A percentile compares a stretch with the other conserved stretches of the same genome.
Conservation (phyloP, 2,329 filamentous ascomycete species). For the Grosmannia clavigera region DNA sequence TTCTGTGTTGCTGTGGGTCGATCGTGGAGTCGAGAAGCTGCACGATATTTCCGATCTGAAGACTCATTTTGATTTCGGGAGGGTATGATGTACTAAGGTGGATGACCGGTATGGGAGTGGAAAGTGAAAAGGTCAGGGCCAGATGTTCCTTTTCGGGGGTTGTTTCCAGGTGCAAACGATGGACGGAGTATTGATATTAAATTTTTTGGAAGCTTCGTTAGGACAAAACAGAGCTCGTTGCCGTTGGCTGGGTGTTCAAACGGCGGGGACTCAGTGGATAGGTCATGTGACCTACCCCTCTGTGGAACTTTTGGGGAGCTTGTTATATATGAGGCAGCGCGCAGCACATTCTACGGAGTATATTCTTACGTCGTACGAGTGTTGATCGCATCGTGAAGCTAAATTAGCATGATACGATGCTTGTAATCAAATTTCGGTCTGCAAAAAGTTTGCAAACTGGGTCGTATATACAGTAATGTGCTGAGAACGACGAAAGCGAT, state of each 20-base stretch:
- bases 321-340: no score
- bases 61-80: constrained; percentile 34
- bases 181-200: background rate
- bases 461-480: no score
- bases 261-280: background rate
- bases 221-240: background rate
- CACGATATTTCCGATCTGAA: constrained; percentile 50
- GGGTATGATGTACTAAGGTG: background rate
- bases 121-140: background rate
- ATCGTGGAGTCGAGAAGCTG: constrained; percentile 84
- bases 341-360: no score
- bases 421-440: no score
- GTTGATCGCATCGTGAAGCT: no score
- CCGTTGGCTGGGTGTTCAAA: constrained; percentile 8
- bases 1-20: constrained; percentile 75
- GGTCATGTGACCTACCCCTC: background rate
- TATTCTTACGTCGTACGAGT: no score
- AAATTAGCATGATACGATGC: no score
- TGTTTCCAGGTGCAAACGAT: background rate
- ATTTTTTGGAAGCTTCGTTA: background rate
- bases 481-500: no score
- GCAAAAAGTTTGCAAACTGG: no score
- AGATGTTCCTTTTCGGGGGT: background rate
- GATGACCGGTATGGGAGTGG: background rate
- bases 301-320: background rate